These are phyloP conservation scores for Colletotrichum sp. DNA, from an alignment of 2,329 filamentous ascomycete species.

Conservation along the genomic window DNA sequence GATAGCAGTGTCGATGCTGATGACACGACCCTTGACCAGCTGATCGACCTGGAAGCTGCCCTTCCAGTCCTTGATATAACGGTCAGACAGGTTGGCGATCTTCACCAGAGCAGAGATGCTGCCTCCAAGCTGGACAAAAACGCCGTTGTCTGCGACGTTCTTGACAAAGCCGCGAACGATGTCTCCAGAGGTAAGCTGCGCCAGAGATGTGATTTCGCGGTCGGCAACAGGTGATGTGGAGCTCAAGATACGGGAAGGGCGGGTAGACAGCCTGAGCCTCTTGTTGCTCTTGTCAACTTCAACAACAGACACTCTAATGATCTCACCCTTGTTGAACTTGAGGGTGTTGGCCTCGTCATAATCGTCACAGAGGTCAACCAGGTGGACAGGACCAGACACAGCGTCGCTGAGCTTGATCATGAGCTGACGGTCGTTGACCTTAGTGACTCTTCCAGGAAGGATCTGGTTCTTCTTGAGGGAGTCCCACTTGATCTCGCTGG, in stretches of 20 bases:
- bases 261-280: constrained; percentile 78
- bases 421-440: constrained; percentile 81
- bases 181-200: constrained; percentile 78
- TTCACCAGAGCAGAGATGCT: constrained; percentile 83
- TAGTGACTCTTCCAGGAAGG: constrained; percentile 82
- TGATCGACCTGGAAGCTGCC: constrained; percentile 86
- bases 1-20: constrained; percentile 69
- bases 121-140: constrained; percentile 85
- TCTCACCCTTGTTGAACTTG: constrained; percentile 80
- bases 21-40: constrained; percentile 86
- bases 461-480: constrained; percentile 81
- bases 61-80: constrained; percentile 96
- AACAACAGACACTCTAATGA: constrained; percentile 85
- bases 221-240: constrained; percentile 84
- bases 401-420: constrained; percentile 84
- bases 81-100: constrained; percentile 87
- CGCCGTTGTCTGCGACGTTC: constrained; percentile 84
- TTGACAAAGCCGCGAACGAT: constrained; percentile 91
- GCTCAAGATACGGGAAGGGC: constrained; percentile 88
- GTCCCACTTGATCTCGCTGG: constrained; percentile 67
- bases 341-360: constrained; percentile 80
- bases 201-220: constrained; percentile 72
- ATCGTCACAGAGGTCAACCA: constrained; percentile 86
- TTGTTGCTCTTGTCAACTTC: constrained; percentile 85
- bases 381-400: constrained; percentile 78